Percentiles rank a stretch among this genome's conserved stretches.
Conservation (phyloP, 1,284 basidiomycete genomes). For the Boletus sp. region DNA sequence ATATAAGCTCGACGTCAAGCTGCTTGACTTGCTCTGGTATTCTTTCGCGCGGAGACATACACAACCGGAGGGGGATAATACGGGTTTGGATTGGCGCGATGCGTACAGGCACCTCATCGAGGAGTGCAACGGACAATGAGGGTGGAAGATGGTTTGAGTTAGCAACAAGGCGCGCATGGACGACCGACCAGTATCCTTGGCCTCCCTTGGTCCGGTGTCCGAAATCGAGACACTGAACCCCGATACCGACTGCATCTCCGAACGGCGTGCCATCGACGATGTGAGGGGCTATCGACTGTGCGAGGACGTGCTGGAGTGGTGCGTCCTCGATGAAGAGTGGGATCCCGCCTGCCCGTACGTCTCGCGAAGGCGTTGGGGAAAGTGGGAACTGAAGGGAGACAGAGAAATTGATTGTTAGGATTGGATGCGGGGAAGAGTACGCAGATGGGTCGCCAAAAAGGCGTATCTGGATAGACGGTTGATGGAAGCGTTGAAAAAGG, state of each 20-base stretch:
- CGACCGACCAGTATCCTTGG: constrained; percentile 20
- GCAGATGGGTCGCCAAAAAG: constrained; percentile 71
- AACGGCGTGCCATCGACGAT: constrained; percentile 70
- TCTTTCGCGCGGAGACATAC: constrained; percentile 35
- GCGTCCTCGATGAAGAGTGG: background rate
- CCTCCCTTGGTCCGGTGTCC: background rate
- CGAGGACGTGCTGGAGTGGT: constrained; percentile 40
- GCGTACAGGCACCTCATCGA: constrained; percentile 32
- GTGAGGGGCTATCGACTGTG: constrained; percentile 59
- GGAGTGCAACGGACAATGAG: constrained; percentile 37
- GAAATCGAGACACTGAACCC: constrained; percentile 47
- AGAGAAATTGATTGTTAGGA: constrained; percentile 48
- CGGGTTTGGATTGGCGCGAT: constrained; percentile 63
- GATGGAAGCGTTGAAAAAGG: background rate
- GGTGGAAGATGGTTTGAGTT: constrained; percentile 5
- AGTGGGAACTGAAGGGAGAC: constrained; percentile 41
- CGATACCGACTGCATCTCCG: constrained; percentile 64
- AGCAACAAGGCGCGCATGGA: constrained; percentile 10
- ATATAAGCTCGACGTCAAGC: constrained; percentile 41
- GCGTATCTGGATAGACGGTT: constrained; percentile 53
- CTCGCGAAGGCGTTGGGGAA: constrained; percentile 2
- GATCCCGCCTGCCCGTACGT: background rate
- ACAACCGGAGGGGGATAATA: constrained; percentile 49
- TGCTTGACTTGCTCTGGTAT: constrained; percentile 29
- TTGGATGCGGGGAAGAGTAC: constrained; percentile 43